Evolutionary conservation across 2,329 filamentous ascomycete species (phyloP).

Genomic region (Arthrobotrys megalospora): DNA sequence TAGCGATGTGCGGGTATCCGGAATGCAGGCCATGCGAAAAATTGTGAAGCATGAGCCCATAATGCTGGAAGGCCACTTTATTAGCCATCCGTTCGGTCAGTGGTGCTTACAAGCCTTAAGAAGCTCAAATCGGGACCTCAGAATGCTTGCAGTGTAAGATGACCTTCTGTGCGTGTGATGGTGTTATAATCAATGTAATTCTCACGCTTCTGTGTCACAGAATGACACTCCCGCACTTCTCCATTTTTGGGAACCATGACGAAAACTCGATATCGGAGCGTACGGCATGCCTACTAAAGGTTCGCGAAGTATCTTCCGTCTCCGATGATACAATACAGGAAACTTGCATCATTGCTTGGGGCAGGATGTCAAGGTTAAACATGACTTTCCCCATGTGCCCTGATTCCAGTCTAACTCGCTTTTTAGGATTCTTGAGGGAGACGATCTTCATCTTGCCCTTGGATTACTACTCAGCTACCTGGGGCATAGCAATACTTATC

Average conservation of each 20-base stretch:
- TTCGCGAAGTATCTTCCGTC: slow-evolving; percentile 46
- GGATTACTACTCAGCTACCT: slow-evolving; percentile 88
- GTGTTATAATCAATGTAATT: slow-evolving; percentile 16
- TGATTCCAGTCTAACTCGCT: slow-evolving; percentile 8
- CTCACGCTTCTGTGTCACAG: slow-evolving; percentile 32
- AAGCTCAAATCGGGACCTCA: slow-evolving; percentile 87
- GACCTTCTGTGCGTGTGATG: slow-evolving; percentile 31
- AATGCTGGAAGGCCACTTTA: slow-evolving; percentile 76
- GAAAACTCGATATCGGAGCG: slow-evolving; percentile 44
- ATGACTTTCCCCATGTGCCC: not conserved
- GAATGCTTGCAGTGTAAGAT: slow-evolving; percentile 80
- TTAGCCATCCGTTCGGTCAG: slow-evolving; percentile 78
- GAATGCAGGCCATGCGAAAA: slow-evolving; percentile 80
- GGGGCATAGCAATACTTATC: slow-evolving; percentile 83
- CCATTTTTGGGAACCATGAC: slow-evolving; percentile 41
- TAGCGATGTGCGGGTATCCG: slow-evolving; percentile 76
- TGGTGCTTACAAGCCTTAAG: slow-evolving; percentile 86
- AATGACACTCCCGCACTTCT: slow-evolving; percentile 54
- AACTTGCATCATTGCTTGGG: slow-evolving; percentile 87
- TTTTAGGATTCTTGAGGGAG: slow-evolving; percentile 78
- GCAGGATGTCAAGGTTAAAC: slow-evolving; percentile 80
- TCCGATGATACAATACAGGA: slow-evolving; percentile 74
- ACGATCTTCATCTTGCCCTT: slow-evolving; percentile 88
- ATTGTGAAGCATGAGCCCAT: slow-evolving; percentile 78
- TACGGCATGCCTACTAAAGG: slow-evolving; percentile 46